Percentiles rank a stretch among this genome's conserved stretches.
Evolutionary conservation across 345 rosid genomes (phyloP).

Genomic region (Lumnitzera racemosa): DNA sequence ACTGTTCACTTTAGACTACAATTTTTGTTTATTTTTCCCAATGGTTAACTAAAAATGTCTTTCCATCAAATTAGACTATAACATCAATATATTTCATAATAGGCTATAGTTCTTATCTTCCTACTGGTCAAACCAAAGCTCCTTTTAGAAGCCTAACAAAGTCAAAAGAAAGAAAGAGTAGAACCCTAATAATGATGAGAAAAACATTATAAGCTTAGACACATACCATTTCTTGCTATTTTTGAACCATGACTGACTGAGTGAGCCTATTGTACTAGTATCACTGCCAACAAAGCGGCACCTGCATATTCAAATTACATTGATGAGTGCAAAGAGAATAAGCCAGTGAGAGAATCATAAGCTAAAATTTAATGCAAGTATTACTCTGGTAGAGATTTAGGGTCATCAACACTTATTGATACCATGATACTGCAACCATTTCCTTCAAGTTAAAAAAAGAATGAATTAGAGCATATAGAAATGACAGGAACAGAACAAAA

Average conservation of each 20-base stretch:
- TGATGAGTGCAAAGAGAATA: conserved; percentile 9
- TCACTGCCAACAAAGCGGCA: conserved; percentile 59
- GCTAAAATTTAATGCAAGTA: conserved; percentile 14
- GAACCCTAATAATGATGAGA: not conserved
- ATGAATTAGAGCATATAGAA: not conserved
- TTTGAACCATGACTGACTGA: conserved; percentile 50
- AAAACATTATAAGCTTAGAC: not conserved
- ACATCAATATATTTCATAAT: too few relatives aligned
- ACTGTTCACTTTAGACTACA: too few relatives aligned
- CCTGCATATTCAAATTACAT: conserved; percentile 24
- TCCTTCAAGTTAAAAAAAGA: conserved; percentile 26
- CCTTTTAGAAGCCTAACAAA: too few relatives aligned
- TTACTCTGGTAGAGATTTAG: conserved; percentile 70
- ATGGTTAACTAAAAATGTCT: too few relatives aligned
- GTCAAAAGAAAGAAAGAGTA: not conserved
- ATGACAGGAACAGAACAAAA: not conserved
- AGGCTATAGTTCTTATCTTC: too few relatives aligned
- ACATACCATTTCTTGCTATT: conserved; percentile 52
- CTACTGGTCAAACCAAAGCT: too few relatives aligned
- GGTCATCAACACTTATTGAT: conserved; percentile 38
- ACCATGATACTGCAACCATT: conserved; percentile 46
- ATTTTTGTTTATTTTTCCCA: too few relatives aligned
- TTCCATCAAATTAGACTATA: too few relatives aligned
- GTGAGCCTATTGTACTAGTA: conserved; percentile 19
- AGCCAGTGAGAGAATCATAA: conserved; percentile 1